A percentile compares a stretch with the other conserved stretches of the same genome.
Conservation (phyloP, 768 basidiomycete genomes). For the Lentinula sp. region DNA sequence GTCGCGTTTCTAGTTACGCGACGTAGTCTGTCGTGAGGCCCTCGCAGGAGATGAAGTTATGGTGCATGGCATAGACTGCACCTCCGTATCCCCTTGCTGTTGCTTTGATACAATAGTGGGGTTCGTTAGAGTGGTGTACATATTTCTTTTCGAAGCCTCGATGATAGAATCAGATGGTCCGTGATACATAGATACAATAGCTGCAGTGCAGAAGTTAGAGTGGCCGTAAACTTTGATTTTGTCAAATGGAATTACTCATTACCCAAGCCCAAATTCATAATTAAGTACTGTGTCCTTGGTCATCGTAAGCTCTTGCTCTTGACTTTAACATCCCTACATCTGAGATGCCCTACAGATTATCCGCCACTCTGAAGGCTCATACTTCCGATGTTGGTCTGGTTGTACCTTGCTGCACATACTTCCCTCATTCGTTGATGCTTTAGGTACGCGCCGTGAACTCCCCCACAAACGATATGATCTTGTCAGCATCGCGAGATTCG, state of each 20-base stretch:
- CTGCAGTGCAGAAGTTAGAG: background rate
- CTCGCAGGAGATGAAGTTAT: constrained; percentile 90
- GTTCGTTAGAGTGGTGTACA: constrained; percentile 88
- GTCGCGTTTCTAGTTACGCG: constrained; percentile 30
- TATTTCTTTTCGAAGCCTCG: constrained; percentile 19
- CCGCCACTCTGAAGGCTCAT: constrained; percentile 65
- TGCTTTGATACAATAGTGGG: constrained; percentile 49
- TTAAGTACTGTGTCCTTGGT: background rate
- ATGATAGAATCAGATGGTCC: background rate
- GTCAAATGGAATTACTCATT: constrained; percentile 4
- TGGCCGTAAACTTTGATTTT: background rate
- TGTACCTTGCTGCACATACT: background rate
- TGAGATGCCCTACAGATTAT: constrained; percentile 69
- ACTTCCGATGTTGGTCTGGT: constrained; percentile 60
- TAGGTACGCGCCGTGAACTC: constrained; percentile 82
- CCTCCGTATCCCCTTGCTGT: constrained; percentile 84
- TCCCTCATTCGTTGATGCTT: constrained; percentile 12
- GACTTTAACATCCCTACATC: constrained; percentile 6
- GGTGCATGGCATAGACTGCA: constrained; percentile 83
- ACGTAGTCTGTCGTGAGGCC: constrained; percentile 41
- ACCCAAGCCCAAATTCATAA: too few relatives aligned
- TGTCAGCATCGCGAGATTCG: constrained; percentile 90
- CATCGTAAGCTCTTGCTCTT: constrained; percentile 11
- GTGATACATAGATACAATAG: too few relatives aligned
- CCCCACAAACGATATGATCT: constrained; percentile 68